phyloP scores from a whole-genome alignment of 345 rosid species.

The Boechera retrofracta region DNA sequence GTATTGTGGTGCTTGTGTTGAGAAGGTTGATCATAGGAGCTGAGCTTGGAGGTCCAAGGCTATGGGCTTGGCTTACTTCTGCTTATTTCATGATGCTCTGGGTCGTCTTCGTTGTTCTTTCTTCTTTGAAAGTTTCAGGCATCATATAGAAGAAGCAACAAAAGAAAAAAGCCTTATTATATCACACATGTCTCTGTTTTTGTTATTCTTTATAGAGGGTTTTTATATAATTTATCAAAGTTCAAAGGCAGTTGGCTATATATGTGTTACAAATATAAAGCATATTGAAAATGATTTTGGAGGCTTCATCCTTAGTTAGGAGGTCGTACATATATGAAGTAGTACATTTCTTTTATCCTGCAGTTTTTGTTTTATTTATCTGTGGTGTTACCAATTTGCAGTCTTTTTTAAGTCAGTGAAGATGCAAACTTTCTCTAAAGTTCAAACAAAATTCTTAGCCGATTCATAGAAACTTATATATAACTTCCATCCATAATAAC shows the following conservation, averaged over 20 bases:
- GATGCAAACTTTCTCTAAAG: neutral
- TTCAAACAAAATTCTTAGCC: neutral
- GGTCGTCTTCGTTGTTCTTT: constrained; percentile 75
- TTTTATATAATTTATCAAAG: constrained; percentile 8
- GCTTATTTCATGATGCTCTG: constrained; percentile 74
- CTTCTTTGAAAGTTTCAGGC: constrained; percentile 72
- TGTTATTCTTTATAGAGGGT: neutral
- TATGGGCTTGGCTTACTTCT: constrained; percentile 88
- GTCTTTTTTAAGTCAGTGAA: neutral
- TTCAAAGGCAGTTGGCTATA: constrained; percentile 21
- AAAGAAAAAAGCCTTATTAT: neutral
- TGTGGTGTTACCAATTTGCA: neutral
- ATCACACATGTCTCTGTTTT: neutral
- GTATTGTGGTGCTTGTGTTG: constrained; percentile 75
- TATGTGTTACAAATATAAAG: constrained; percentile 8
- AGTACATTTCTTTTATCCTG: neutral
- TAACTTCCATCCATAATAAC: neutral
- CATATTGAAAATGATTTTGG: constrained; percentile 20
- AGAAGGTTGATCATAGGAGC: constrained; percentile 78
- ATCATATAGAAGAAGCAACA: constrained; percentile 52
- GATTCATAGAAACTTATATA: neutral
- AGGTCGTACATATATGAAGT: neutral
- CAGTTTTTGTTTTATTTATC: neutral
- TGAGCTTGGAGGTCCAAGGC: constrained; percentile 86
- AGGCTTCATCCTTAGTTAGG: constrained; percentile 16